phyloP scores from a whole-genome alignment of 768 basidiomycete species.

The Leccinum olivaceopallidum region DNA sequence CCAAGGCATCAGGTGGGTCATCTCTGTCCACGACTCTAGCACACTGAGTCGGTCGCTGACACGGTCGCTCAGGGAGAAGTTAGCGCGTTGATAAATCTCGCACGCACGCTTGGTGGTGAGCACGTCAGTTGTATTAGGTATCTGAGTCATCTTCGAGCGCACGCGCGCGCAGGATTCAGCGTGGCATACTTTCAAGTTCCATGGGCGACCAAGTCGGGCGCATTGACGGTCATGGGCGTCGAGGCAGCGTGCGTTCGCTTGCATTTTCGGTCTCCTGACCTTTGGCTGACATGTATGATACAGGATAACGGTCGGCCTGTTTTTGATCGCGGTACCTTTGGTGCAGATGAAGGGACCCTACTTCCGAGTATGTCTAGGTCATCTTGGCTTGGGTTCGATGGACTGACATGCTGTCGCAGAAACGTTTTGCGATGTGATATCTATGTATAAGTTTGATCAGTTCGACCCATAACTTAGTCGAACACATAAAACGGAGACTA shows the following conservation, averaged over 20 bases:
- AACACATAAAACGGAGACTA: not conserved
- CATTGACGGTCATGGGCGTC: constrained; percentile 36
- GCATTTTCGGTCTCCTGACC: not conserved
- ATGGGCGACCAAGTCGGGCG: constrained; percentile 39
- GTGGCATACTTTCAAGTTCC: constrained; percentile 44
- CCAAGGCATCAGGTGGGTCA: constrained; percentile 30
- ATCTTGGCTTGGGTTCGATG: not conserved
- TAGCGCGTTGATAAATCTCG: constrained; percentile 44
- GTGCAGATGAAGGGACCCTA: constrained; percentile 36
- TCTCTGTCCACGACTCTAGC: no score
- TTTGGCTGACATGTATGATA: not conserved
- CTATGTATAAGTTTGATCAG: not conserved
- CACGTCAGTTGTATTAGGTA: not conserved
- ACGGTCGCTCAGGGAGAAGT: constrained; percentile 37
- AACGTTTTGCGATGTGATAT: constrained; percentile 22
- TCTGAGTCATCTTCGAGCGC: not conserved
- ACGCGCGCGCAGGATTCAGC: constrained; percentile 28
- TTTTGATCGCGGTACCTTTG: constrained; percentile 37
- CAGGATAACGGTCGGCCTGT: constrained; percentile 36
- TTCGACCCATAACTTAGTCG: not conserved
- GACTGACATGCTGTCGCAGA: constrained; percentile 9
- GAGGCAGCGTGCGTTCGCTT: constrained; percentile 37
- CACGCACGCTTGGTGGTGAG: constrained; percentile 35
- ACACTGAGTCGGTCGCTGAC: not conserved
- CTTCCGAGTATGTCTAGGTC: constrained; percentile 32